Evolutionary conservation across 1,284 basidiomycete species (phyloP), one percentile per base, ranked within the genome.

Genomic region (Anthracocystis panici-leucophaei): DNA sequence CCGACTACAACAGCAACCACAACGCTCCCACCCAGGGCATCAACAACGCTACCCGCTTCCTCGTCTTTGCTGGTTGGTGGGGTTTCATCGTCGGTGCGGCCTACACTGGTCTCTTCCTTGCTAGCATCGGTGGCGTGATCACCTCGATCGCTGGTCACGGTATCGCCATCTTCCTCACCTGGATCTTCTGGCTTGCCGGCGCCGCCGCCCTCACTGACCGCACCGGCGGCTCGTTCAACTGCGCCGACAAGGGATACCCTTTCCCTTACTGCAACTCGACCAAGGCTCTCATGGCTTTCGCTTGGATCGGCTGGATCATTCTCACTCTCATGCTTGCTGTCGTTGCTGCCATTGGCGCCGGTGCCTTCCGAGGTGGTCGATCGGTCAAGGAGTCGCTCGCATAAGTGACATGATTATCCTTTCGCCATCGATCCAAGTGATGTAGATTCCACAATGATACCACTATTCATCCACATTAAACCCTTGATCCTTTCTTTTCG

Each of bases 71-170:
- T 35, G 80, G 80, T 35, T 85, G 83, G 83, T 84, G 78, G 80
- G 77, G 77, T 44, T 82, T 85, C 77, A 41, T 83, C 48, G 73
- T 82, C 57, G 65, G 70, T 41, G 57, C 75, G n/a, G 33, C 62
- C 54, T 85, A 82, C 67, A 60, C 72, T 48, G 80, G 52, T 54
- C 76, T 83, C 56, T 84, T 85, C 80, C 76, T 85, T 9, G 65
- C 69, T n/a, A 82, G 78, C 51, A 67, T 75, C 25, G 83, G 83
- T 42, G 83, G 83, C 44, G 75, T 79, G 23, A 35, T 84, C 61
- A 84, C 83, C 25, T 84, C 82, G 62, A 83, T 85, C 41, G 83
- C 82, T 12, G 77, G 78, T 40, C 83, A 85, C 78, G 72, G 61
- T 38, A 74, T 84, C 65, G 60, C 77, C 21, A 52, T 83, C 33